These are phyloP conservation scores for Pythium periplocum DNA, from an alignment of 352 stramenopile species.

Conservation along the genomic window DNA sequence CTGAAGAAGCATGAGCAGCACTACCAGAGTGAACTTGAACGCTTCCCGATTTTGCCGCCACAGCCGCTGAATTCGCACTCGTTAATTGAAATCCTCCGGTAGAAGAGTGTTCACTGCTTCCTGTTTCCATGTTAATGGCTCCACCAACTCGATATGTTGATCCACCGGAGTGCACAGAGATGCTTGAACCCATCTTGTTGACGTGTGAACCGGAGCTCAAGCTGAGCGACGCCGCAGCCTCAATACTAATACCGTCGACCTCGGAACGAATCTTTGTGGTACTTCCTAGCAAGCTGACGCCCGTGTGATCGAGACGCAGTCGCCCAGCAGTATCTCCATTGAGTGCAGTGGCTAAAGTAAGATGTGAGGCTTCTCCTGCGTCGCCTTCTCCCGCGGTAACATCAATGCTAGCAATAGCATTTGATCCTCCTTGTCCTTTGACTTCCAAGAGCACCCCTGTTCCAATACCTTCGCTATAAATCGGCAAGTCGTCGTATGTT, in stretches of 20 bases:
- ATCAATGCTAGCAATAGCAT: constrained; percentile 30
- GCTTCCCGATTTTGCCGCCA: constrained; percentile 7
- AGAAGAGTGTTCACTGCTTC: constrained; percentile 24
- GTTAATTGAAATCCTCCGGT: constrained; percentile 21
- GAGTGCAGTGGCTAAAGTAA: constrained; percentile 32
- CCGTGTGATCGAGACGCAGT: constrained; percentile 31
- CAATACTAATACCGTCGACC: constrained; percentile 28
- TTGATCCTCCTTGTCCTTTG: constrained; percentile 7
- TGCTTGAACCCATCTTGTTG: constrained; percentile 32
- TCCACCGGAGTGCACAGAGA: constrained; percentile 27
- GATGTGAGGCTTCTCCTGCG: constrained; percentile 18
- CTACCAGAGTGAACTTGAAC: constrained; percentile 9
- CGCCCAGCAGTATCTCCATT: constrained; percentile 19
- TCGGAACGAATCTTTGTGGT: constrained; percentile 36
- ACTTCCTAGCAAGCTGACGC: constrained; percentile 31
- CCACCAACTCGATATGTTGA: constrained; percentile 33
- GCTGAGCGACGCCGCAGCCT: constrained; percentile 25
- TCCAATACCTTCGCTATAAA: constrained; percentile 46
- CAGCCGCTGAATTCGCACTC: constrained; percentile 16
- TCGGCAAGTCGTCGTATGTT: constrained; percentile 41
- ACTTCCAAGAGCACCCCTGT: constrained; percentile 41
- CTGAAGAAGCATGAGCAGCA: constrained; percentile 11
- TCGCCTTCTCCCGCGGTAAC: constrained; percentile 19
- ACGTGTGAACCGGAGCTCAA: constrained; percentile 25
- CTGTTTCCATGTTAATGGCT: constrained; percentile 30